Base-by-base conservation (phyloP, 805 yeast species). In the Pichia paraexigua region DNA sequence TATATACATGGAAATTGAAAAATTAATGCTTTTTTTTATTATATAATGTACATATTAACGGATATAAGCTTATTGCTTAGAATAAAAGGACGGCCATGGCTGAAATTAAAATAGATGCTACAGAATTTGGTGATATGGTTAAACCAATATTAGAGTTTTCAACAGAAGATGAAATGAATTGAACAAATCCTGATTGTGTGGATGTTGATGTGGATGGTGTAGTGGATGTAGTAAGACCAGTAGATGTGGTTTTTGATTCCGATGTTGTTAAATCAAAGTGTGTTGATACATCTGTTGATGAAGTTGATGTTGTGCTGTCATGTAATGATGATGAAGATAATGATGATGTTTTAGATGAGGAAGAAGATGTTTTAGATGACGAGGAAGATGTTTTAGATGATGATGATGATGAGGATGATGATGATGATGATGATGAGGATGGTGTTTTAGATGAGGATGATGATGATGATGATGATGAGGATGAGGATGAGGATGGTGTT, bases 151-250 rank as follows among this genome's bases (percentile, higher is more conserved):
- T 43, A 4, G 43, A 18, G 11, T 35, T 13, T 24, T 13, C 18
- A 21, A 43, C 17, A 27, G 48, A 17, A 11, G 49, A 22, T 17
- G 55, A 32, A 25, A n/a, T 21, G 39, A 42, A 24, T 40, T 48
- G 45, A 45, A 54, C 28, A 39, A 50, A 48, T 28, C 43, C 42
- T n/a, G 45, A 18, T 42, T 12, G 40, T 17, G 35, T 12, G 6
- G 49, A 41, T 28, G 27, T 9, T 10, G 50, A 48, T 17, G 30
- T 27, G 15, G 50, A 32, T 17, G 41, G 22, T 27, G 30, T 42
- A 12, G 15, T 11, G 28, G 28, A 32, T 39, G 49, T n/a, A 5
- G 28, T n/a, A n/a, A n/a, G n/a, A n/a, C n/a, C n/a, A 12, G 15
- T 11, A 20, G 28, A 32, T 47, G 12, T 24, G 25, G 25, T 24